Evolutionary conservation across 2,329 filamentous ascomycete species (phyloP).

Genomic region (Rosellinia necatrix): DNA sequence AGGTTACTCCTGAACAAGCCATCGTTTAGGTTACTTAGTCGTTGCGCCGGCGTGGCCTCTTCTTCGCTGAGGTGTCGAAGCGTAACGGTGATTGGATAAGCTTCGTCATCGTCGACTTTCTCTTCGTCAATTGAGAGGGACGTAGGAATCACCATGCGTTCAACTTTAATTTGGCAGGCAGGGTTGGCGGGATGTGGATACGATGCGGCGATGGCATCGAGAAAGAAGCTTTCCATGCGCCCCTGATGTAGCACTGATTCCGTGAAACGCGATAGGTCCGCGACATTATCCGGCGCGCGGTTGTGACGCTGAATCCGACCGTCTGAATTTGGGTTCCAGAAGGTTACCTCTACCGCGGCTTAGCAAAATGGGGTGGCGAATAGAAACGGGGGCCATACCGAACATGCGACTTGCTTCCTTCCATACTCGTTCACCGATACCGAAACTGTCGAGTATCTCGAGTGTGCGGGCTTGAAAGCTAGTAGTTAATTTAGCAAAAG

Average conservation of each 20-base stretch:
- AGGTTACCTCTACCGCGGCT: slow-evolving; percentile 35
- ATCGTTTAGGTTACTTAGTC: slow-evolving; percentile 47
- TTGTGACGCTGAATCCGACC: slow-evolving; percentile 56
- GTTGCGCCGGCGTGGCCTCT: slow-evolving; percentile 52
- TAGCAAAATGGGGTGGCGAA: background rate
- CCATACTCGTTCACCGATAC: slow-evolving; percentile 66
- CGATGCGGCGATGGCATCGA: slow-evolving; percentile 53
- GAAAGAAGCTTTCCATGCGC: slow-evolving; percentile 62
- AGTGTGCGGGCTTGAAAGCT: slow-evolving; percentile 66
- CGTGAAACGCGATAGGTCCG: slow-evolving; percentile 58
- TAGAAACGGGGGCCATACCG: slow-evolving; percentile 45
- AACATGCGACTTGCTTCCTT: slow-evolving; percentile 71
- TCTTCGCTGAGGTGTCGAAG: slow-evolving; percentile 60
- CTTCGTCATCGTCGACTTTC: slow-evolving; percentile 49
- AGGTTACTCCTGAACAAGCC: slow-evolving; percentile 63
- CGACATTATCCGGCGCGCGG: slow-evolving; percentile 53
- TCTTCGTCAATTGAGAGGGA: slow-evolving; percentile 55
- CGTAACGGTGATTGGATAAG: slow-evolving; percentile 62
- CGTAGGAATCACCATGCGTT: slow-evolving; percentile 60
- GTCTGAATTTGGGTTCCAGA: slow-evolving; percentile 66
- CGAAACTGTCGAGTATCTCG: slow-evolving; percentile 76
- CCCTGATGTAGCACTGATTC: slow-evolving; percentile 67
- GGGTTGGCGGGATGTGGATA: slow-evolving; percentile 28
- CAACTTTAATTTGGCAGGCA: slow-evolving; percentile 48
- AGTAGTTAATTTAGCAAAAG: background rate